Base-by-base conservation (phyloP, 768 basidiomycete species). In the Rhodosporidiobolus odoratus region DNA sequence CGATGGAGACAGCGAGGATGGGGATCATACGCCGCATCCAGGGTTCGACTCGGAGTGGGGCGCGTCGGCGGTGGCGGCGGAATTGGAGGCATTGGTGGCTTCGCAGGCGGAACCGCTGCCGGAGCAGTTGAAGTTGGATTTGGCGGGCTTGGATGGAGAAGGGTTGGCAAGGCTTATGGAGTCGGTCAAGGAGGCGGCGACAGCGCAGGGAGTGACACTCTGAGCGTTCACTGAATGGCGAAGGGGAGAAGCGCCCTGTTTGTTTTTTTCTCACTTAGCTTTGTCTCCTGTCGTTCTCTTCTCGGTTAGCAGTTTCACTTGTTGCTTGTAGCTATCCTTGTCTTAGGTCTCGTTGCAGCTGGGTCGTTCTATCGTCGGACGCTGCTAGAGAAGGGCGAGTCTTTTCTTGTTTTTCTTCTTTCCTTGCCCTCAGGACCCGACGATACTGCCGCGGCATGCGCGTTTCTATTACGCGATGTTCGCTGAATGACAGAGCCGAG, bases 151-250 rank as follows among this genome's bases (percentile, higher is more conserved):
- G 23, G 56, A 43, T 56, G 43, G 35, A 15, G 54, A 56, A 25
- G 64, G 34, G 25, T 27, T 65, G 15, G 34, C 43, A n/a, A 43
- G 56, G 27, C 43, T 65, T 8, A 19, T 65, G 32, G 32, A 45
- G 6, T 9, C 58, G n/a, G 64, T 65, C 0, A 56, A 35, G 34
- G 35, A 45, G 41, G 64, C 64, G 35, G 64, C 64, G 23, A 35
- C 25, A 27, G n/a, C 41, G 43, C 64, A 65, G 56, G 64, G 64
- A n/a, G 56, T 65, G 43, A 25, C 32, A 8, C 34, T 61, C 38
- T 62, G n/a, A n/a, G n/a, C n/a, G n/a, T n/a, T n/a, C n/a, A n/a
- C n/a, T n/a, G n/a, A n/a, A n/a, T n/a, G n/a, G n/a, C n/a, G n/a
- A n/a, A n/a, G n/a, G n/a, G n/a, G n/a, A n/a, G n/a, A n/a, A n/a